Base-by-base conservation (phyloP, 805 yeast genomes). In the Brettanomyces anomalus region DNA sequence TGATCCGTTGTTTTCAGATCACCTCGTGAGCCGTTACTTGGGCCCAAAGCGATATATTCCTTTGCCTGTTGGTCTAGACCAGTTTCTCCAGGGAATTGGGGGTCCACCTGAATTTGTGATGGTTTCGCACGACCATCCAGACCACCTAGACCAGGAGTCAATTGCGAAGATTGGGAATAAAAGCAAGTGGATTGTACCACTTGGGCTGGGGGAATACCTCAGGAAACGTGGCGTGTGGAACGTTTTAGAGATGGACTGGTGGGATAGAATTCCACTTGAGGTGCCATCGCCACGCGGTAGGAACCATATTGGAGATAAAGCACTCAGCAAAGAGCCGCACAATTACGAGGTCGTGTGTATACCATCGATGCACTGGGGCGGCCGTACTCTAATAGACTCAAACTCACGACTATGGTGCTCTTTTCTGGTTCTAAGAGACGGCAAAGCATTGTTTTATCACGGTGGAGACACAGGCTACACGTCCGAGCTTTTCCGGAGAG, bases 331-430 rank as follows among this genome's bases (percentile, higher is more conserved):
- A 45, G n/a, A 32, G 7, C 2, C 11, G 16, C n/a, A 15, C 15
- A 67, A 67, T 5, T 88, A 82, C 66, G 88, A 85, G 50, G 68
- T 90, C 15, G 89, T 85, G 1, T 85, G 96, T 60, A 74, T 93
- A 0, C 97, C 97, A 0, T 87, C 97, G 0, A 82, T 83, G 94
- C 97, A 90, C 62, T 90, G 97, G 97, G 84, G 95, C 1, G 97
- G 97, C 0, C 65, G 96, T 32, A 73, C 74, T 30, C 61, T 89
- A n/a, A 56, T 79, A 16, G 97, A 90, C 58, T 74, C 94, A 2
- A 90, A 90, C 60, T 65, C 67, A 19, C 75, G 94, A 0, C 65
- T 90, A 41, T 90, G 97, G 97, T 85, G 95, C 53, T 86, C 96
- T 0, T 90, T 81, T 54, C 55, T 90, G 50, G 58, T 90, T 8